These are phyloP conservation scores for Xylaria sp. DNA, from an alignment of 2,329 filamentous ascomycete species.

Conservation along the genomic window DNA sequence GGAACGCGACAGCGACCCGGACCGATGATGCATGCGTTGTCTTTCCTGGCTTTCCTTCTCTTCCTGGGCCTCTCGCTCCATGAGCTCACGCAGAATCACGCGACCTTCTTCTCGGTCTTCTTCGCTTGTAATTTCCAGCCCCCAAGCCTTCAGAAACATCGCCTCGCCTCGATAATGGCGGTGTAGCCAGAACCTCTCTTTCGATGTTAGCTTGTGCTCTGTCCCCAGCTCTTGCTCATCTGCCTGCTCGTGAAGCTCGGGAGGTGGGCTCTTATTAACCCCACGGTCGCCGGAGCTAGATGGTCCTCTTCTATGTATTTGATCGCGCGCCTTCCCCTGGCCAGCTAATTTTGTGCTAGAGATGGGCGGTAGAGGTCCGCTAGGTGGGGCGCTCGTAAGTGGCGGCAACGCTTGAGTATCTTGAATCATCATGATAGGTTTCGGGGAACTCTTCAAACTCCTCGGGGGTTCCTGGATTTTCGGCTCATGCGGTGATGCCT, in stretches of 20 bases:
- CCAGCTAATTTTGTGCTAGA: slow-evolving; percentile 23
- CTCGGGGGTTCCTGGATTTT: slow-evolving; percentile 17
- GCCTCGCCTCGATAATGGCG: slow-evolving; percentile 47
- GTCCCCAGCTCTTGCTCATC: slow-evolving; percentile 9
- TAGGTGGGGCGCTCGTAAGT: slow-evolving; percentile 39
- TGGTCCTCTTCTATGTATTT: slow-evolving; percentile 21
- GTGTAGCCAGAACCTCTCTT: slow-evolving; percentile 47
- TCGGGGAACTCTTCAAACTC: slow-evolving; percentile 9
- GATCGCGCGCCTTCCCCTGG: slow-evolving; percentile 29
- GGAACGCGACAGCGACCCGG: slow-evolving; percentile 28
- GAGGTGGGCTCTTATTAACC: slow-evolving; percentile 24
- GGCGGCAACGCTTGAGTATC: slow-evolving; percentile 35
- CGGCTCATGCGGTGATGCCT: background rate
- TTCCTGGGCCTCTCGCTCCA: slow-evolving; percentile 42
- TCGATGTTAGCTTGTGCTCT: slow-evolving; percentile 37
- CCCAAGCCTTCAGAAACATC: slow-evolving; percentile 46
- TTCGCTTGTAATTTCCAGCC: slow-evolving; percentile 41
- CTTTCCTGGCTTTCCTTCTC: slow-evolving; percentile 32
- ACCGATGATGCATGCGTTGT: slow-evolving; percentile 31
- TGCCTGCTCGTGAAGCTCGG: slow-evolving; percentile 17
- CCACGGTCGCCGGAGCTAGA: slow-evolving; percentile 25
- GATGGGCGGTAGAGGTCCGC: slow-evolving; percentile 39
- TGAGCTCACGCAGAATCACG: slow-evolving; percentile 43
- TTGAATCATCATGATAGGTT: slow-evolving; percentile 8
- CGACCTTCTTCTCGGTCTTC: slow-evolving; percentile 46